A percentile compares a stretch with the other conserved stretches of the same genome.
phyloP scores from a whole-genome alignment of 2,329 filamentous ascomycete species.

The Juglanconis sp. region DNA sequence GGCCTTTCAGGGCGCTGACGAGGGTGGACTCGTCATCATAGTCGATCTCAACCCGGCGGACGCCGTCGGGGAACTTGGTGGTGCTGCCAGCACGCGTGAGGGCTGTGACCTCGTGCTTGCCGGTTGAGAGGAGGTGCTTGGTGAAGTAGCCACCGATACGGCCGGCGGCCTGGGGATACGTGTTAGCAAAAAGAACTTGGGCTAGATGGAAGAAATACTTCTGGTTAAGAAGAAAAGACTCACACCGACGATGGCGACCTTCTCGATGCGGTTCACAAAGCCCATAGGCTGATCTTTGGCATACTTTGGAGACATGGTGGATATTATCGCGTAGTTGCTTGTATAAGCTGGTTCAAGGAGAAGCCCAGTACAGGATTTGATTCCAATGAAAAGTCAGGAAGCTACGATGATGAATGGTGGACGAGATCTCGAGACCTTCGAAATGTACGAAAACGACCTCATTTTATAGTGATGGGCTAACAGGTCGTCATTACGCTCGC shows the following conservation, averaged over 20 bases:
- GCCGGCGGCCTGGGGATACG: slow-evolving; percentile 38
- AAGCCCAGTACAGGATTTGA: background rate
- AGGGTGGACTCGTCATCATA: slow-evolving; percentile 43
- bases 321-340: background rate
- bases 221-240: slow-evolving; percentile 23
- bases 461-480: background rate
- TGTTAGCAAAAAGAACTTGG: background rate
- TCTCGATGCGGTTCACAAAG: slow-evolving; percentile 37
- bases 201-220: background rate
- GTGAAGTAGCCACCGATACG: slow-evolving; percentile 37
- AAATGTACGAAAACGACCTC: background rate
- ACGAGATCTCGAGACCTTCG: background rate
- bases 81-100: slow-evolving; percentile 43
- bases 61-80: slow-evolving; percentile 40
- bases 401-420: background rate
- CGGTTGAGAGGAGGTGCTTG: slow-evolving; percentile 40
- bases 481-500: background rate
- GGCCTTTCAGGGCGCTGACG: slow-evolving; percentile 46
- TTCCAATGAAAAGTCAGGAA: background rate
- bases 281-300: slow-evolving; percentile 22
- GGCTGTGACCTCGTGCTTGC: slow-evolving; percentile 50
- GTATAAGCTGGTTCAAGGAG: background rate
- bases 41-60: slow-evolving; percentile 40
- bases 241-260: slow-evolving; percentile 46
- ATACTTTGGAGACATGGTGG: slow-evolving; percentile 13